Conservation (phyloP, 768 basidiomycete species). For the Tephrocybe sp. region DNA sequence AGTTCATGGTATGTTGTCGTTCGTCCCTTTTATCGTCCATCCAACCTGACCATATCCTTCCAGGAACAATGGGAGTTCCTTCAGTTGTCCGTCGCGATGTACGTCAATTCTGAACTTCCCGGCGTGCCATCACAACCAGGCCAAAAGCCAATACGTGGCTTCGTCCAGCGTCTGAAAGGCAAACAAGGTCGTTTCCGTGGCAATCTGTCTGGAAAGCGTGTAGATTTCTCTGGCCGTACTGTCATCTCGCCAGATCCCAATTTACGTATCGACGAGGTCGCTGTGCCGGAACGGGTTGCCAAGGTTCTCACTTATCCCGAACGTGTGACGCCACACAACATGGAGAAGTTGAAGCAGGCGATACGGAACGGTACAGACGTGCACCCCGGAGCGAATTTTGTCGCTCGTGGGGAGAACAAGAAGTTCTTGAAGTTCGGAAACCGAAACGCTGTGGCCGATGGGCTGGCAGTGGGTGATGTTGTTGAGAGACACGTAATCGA, state of each 20-base stretch:
- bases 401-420: slow-evolving; percentile 81
- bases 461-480: slow-evolving; percentile 81
- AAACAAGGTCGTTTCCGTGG: slow-evolving; percentile 99
- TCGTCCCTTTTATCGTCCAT: background rate
- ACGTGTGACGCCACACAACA: slow-evolving; percentile 89
- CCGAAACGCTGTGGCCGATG: slow-evolving; percentile 75
- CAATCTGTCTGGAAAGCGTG: slow-evolving; percentile 97
- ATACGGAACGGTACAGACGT: slow-evolving; percentile 87
- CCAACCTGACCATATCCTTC: slow-evolving; percentile 1
- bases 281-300: slow-evolving; percentile 93
- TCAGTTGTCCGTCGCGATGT: slow-evolving; percentile 93
- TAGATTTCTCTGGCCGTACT: slow-evolving; percentile 97
- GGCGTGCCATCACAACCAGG: slow-evolving; percentile 87
- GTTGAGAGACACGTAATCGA: slow-evolving; percentile 95
- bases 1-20: slow-evolving; percentile 71
- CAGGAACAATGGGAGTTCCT: slow-evolving; percentile 99
- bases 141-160: slow-evolving; percentile 94
- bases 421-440: slow-evolving; percentile 91
- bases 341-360: slow-evolving; percentile 70
- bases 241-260: slow-evolving; percentile 99
- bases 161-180: slow-evolving; percentile 96
- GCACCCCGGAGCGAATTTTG: slow-evolving; percentile 96
- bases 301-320: slow-evolving; percentile 96
- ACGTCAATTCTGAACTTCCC: slow-evolving; percentile 96
- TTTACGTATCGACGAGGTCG: slow-evolving; percentile 96